These are phyloP conservation scores for Daldinia sp. DNA, from an alignment of 2,329 filamentous ascomycete genomes.

Conservation along the genomic window DNA sequence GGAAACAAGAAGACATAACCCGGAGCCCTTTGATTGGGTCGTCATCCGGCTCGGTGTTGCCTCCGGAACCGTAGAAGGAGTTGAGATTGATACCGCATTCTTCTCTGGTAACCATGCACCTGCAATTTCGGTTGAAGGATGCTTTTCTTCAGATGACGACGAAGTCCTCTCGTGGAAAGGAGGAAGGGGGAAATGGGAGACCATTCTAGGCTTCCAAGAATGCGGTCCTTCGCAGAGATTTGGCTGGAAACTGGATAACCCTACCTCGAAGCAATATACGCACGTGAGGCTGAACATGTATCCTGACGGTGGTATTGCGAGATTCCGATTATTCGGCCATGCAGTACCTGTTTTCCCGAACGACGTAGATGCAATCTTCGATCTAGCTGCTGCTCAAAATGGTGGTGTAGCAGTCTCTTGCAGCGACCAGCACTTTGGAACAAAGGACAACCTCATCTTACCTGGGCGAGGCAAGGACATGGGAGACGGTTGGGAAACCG, in stretches of 20 bases:
- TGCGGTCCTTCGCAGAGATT: conserved; percentile 79
- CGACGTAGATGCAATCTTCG: conserved; percentile 70
- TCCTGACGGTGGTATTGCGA: conserved; percentile 82
- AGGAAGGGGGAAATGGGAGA: conserved; percentile 71
- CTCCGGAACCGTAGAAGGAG: conserved; percentile 74
- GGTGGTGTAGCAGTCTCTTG: conserved; percentile 78
- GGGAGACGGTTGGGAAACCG: conserved; percentile 90
- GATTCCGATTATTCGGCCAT: conserved; percentile 79
- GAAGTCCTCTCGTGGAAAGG: conserved; percentile 71
- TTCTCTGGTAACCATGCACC: conserved; percentile 86
- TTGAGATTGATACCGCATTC: conserved; percentile 83
- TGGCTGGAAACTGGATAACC: conserved; percentile 71
- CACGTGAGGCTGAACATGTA: conserved; percentile 87
- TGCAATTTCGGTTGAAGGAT: conserved; percentile 79
- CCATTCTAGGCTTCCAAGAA: conserved; percentile 72
- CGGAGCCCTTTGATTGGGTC: conserved; percentile 71
- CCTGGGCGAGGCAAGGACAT: conserved; percentile 83
- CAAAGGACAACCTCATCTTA: conserved; percentile 80
- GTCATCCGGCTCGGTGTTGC: conserved; percentile 72
- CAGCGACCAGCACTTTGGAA: conserved; percentile 86
- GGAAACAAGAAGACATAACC: conserved; percentile 74
- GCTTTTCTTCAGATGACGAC: conserved; percentile 70
- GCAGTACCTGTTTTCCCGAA: conserved; percentile 79
- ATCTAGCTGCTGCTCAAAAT: conserved; percentile 80
- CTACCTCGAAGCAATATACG: conserved; percentile 74